Evolutionary conservation across 78 protist species (phyloP).

Genomic region (Dictyostelium intermedium): DNA sequence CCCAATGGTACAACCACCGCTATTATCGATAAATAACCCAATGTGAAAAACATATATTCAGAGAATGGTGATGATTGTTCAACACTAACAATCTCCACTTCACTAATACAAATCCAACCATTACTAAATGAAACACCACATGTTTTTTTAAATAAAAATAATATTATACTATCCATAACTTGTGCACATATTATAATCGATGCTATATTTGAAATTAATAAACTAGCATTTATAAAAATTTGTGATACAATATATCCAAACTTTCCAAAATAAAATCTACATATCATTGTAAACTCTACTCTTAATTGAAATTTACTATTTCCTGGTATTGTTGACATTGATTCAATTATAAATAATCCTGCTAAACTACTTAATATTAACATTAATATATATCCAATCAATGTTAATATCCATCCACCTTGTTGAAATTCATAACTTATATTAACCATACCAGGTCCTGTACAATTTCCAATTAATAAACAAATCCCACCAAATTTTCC

Average conservation of each 20-base stretch:
- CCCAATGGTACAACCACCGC: conserved; percentile 58
- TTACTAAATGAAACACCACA: conserved; percentile 34
- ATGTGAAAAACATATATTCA: conserved; percentile 50
- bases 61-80: conserved; percentile 39
- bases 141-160: conserved; percentile 48
- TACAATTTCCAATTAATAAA: conserved; percentile 52
- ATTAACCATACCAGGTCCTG: conserved; percentile 77
- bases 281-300: conserved; percentile 38
- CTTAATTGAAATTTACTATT: conserved; percentile 35
- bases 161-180: conserved; percentile 52
- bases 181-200: conserved; percentile 67
- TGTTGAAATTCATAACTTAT: conserved; percentile 64
- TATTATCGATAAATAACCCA: conserved; percentile 49
- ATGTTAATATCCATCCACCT: conserved; percentile 71
- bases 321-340: conserved; percentile 58
- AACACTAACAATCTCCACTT: neutral
- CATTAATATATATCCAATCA: conserved; percentile 4
- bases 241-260: conserved; percentile 35
- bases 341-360: conserved; percentile 43
- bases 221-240: conserved; percentile 40
- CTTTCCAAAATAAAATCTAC: conserved; percentile 55
- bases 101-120: conserved; percentile 38
- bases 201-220: conserved; percentile 54
- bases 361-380: conserved; percentile 8
- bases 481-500: conserved; percentile 33